Percentiles rank a stretch among this genome's conserved stretches.
These are phyloP conservation scores for Stachybotrys chartarum DNA, from an alignment of 2,329 filamentous ascomycete genomes.

Conservation along the genomic window DNA sequence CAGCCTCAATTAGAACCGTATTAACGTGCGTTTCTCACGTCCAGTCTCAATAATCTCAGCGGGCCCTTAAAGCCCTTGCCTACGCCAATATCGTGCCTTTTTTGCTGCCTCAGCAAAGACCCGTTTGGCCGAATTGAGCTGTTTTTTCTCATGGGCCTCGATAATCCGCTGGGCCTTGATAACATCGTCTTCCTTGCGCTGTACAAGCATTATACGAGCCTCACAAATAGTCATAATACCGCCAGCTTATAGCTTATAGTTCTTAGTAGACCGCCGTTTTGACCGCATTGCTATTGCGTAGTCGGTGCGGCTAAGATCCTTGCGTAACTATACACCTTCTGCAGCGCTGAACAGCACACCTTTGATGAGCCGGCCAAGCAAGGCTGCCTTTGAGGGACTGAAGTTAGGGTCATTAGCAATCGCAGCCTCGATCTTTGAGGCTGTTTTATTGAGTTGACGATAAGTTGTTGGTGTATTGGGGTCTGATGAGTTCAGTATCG, in stretches of 20 bases:
- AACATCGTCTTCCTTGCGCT: neutral
- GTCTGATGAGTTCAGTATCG: neutral
- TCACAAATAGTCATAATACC: neutral
- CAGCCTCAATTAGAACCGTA: constrained; percentile 14
- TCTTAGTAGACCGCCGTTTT: neutral
- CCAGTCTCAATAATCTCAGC: neutral
- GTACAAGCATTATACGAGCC: neutral
- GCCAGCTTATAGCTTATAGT: neutral
- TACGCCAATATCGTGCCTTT: neutral
- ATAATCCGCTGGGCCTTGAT: neutral
- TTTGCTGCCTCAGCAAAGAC: neutral
- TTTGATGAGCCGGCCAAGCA: neutral
- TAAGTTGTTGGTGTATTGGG: neutral
- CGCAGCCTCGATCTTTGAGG: neutral
- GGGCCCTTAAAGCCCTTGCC: neutral
- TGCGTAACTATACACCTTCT: neutral
- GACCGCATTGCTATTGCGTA: neutral
- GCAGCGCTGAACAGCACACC: neutral
- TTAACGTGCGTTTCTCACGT: neutral
- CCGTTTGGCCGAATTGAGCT: neutral
- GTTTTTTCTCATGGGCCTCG: neutral
- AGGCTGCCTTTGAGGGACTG: neutral
- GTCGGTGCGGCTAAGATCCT: neutral
- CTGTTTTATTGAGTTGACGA: neutral
- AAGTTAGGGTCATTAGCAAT: neutral